Evolutionary conservation across 495 filamentous ascomycete genomes (phyloP).

Genomic region (Neurospora cerealis): DNA sequence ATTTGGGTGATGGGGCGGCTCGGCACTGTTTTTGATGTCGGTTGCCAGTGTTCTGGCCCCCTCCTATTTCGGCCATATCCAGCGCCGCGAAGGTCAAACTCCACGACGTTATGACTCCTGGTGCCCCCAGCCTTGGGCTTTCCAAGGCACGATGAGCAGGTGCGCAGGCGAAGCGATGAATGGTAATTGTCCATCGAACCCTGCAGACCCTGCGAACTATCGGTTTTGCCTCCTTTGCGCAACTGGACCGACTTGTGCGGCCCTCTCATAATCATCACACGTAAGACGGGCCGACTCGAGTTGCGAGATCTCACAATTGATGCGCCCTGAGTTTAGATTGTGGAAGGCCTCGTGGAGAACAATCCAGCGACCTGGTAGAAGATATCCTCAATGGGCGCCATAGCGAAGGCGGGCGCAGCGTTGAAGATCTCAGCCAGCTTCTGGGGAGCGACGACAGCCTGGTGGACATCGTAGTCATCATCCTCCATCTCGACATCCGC

Average conservation of each 20-base stretch:
- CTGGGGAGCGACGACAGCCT: constrained; percentile 50
- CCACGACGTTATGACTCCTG: not conserved
- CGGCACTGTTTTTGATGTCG: not conserved
- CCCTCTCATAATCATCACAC: not conserved
- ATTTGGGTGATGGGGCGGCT: not conserved
- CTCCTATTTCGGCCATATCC: not conserved
- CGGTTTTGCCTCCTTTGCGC: not conserved
- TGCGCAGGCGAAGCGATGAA: not conserved
- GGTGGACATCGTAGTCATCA: constrained; percentile 29
- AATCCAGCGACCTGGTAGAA: constrained; percentile 64
- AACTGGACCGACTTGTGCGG: not conserved
- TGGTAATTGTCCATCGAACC: not conserved
- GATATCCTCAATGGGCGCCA: constrained; percentile 68
- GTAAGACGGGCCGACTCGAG: not conserved
- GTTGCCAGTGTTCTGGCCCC: not conserved
- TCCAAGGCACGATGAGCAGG: not conserved
- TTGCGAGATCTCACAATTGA: not conserved
- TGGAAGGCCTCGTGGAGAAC: constrained; percentile 38
- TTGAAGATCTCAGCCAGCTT: constrained; percentile 67
- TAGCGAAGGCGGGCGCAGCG: constrained; percentile 57
- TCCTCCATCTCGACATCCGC: constrained; percentile 26
- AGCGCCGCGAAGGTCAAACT: constrained; percentile 6
- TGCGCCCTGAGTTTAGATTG: not conserved
- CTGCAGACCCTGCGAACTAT: not conserved
- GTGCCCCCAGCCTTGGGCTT: not conserved